Evolutionary conservation across 139 green algal species (phyloP).

Genomic region (Chlamydomonas sp.): DNA sequence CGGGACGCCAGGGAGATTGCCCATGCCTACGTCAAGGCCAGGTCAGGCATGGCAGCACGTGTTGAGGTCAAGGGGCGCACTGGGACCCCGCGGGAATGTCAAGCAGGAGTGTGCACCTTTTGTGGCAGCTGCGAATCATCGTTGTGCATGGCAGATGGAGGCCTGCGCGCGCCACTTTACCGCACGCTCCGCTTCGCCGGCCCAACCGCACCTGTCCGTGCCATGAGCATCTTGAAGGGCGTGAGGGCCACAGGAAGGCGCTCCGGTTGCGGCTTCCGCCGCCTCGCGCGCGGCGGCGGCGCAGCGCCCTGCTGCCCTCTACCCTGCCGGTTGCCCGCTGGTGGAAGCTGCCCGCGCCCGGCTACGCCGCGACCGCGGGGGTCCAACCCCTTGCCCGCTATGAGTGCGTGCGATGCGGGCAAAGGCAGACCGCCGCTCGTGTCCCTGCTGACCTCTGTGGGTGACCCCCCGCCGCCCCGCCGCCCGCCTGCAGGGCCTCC

Average conservation of each 20-base stretch:
- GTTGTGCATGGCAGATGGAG: too few species aligned
- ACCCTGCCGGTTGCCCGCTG: not conserved
- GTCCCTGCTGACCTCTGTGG: not conserved
- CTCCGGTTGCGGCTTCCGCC: slow-evolving; percentile 64
- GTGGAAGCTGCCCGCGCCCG: not conserved
- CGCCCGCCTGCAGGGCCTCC: too few species aligned
- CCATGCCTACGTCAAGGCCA: too few species aligned
- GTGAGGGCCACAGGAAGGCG: slow-evolving; percentile 23
- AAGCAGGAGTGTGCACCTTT: too few species aligned
- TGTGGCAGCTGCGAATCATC: too few species aligned
- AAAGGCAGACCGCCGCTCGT: not conserved
- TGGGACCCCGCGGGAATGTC: too few species aligned
- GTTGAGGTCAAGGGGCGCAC: too few species aligned
- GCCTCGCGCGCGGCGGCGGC: slow-evolving; percentile 2
- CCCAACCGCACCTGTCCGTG: not conserved
- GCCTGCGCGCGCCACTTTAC: too few species aligned
- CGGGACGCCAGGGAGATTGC: too few species aligned
- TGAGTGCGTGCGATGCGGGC: not conserved
- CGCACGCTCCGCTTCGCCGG: not conserved
- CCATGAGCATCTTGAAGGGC: slow-evolving; percentile 14
- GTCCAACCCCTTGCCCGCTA: not conserved
- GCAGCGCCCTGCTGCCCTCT: not conserved
- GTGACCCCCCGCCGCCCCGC: too few species aligned
- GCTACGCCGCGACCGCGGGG: not conserved
- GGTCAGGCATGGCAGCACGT: too few species aligned